Conservation (phyloP, 2,329 filamentous ascomycete species). For the Cordyceps militaris region DNA sequence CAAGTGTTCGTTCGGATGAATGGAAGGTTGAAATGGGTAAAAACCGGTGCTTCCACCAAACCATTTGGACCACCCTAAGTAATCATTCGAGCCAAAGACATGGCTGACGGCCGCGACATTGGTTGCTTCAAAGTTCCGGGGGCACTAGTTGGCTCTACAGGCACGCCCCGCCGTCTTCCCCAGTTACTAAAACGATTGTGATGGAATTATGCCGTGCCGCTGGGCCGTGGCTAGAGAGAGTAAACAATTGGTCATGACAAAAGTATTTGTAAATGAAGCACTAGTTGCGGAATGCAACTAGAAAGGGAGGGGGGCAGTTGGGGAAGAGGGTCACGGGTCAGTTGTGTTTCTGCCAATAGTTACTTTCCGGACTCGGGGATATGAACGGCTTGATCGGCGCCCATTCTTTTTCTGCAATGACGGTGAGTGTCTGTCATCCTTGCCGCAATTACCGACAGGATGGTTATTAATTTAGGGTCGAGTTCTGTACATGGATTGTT, state of each 20-base stretch:
- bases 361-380: no score
- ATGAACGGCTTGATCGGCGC: background rate
- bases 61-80: background rate
- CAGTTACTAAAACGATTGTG: background rate
- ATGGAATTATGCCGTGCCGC: background rate
- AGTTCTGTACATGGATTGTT: background rate
- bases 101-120: background rate
- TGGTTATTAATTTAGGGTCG: background rate
- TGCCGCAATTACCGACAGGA: background rate
- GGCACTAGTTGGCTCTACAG: background rate
- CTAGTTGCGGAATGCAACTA: background rate
- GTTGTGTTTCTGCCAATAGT: no score
- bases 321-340: no score
- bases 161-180: conserved; percentile 3
- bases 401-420: background rate
- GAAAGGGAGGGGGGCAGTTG: background rate
- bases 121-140: background rate
- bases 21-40: background rate
- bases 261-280: background rate
- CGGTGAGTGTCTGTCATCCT: background rate
- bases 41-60: background rate
- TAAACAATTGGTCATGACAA: background rate
- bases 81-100: background rate
- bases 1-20: conserved; percentile 12
- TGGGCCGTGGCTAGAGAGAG: background rate